A percentile compares a stretch with the other conserved stretches of the same genome.
These are phyloP conservation scores for Metschnikowia borealis DNA, from an alignment of 805 yeast species.

Conservation along the genomic window DNA sequence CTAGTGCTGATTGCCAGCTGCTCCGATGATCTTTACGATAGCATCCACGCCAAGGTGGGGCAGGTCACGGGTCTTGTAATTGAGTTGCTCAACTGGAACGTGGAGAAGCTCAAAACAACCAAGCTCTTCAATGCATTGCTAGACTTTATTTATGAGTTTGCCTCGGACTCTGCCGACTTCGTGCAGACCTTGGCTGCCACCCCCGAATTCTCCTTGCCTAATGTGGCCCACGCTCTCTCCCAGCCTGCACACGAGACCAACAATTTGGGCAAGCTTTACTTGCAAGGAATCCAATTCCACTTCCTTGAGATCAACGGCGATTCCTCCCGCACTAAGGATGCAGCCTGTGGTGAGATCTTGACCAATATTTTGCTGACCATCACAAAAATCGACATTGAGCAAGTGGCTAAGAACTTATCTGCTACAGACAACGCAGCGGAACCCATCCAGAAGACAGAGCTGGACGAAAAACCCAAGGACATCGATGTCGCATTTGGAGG, in stretches of 20 bases:
- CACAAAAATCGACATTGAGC: slow-evolving; percentile 25
- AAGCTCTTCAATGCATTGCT: slow-evolving; percentile 49
- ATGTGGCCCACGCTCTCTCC: slow-evolving; percentile 17
- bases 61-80: slow-evolving; percentile 36
- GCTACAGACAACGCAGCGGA: slow-evolving; percentile 35
- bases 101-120: slow-evolving; percentile 31
- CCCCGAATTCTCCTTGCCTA: slow-evolving; percentile 16
- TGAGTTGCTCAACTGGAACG: slow-evolving; percentile 33
- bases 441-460: slow-evolving; percentile 22
- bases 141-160: slow-evolving; percentile 57
- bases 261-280: slow-evolving; percentile 30
- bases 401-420: slow-evolving; percentile 6
- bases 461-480: slow-evolving; percentile 18
- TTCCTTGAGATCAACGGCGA: slow-evolving; percentile 29
- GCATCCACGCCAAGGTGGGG: slow-evolving; percentile 45
- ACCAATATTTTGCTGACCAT: slow-evolving; percentile 21
- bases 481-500: slow-evolving; percentile 23
- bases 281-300: slow-evolving; percentile 43
- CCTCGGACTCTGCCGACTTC: slow-evolving; percentile 55
- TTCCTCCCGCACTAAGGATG: slow-evolving; percentile 15
- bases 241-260: slow-evolving; percentile 19
- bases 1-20: slow-evolving; percentile 62
- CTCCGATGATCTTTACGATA: slow-evolving; percentile 46
- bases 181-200: slow-evolving; percentile 28
- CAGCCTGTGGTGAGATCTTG: slow-evolving; percentile 20